These are phyloP conservation scores for Scalesia atractyloides DNA, from an alignment of 129 eudicot genomes.

Conservation along the genomic window DNA sequence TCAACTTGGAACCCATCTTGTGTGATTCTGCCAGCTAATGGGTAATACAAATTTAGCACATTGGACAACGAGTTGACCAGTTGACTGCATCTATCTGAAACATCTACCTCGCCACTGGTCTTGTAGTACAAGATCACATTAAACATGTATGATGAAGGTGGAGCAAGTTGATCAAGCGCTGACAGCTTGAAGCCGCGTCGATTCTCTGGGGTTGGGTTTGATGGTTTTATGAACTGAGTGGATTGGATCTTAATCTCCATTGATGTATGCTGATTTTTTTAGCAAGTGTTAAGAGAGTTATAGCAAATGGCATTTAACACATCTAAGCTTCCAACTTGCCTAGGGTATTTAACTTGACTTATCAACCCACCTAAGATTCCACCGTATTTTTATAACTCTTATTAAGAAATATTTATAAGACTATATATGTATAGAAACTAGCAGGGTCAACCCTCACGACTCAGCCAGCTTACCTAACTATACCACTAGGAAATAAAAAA, in stretches of 20 bases:
- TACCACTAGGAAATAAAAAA: too few relatives aligned
- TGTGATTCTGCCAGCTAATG: constrained; percentile 47
- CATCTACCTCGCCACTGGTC: constrained; percentile 1
- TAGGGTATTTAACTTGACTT: too few relatives aligned
- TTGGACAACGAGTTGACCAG: constrained; percentile 48
- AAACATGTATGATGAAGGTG: constrained; percentile 13
- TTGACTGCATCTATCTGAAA: constrained; percentile 16
- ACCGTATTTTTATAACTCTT: too few relatives aligned
- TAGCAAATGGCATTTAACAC: too few relatives aligned
- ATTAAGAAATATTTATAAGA: too few relatives aligned
- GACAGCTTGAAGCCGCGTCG: constrained; percentile 35
- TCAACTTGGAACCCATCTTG: constrained; percentile 31
- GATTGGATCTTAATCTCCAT: constrained; percentile 47
- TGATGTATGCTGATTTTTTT: neutral
- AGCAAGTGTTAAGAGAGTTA: too few relatives aligned
- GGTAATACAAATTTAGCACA: constrained; percentile 42
- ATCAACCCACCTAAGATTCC: too few relatives aligned
- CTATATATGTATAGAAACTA: too few relatives aligned
- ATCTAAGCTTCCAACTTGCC: too few relatives aligned
- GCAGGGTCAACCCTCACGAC: too few relatives aligned
- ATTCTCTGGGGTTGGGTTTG: constrained; percentile 30
- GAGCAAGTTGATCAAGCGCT: constrained; percentile 42
- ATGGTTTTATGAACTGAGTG: constrained; percentile 41
- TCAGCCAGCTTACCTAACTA: too few relatives aligned
- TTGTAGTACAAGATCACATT: constrained; percentile 41